Conservation (phyloP, 2,329 filamentous ascomycete species). For the Pleomassaria siparia region DNA sequence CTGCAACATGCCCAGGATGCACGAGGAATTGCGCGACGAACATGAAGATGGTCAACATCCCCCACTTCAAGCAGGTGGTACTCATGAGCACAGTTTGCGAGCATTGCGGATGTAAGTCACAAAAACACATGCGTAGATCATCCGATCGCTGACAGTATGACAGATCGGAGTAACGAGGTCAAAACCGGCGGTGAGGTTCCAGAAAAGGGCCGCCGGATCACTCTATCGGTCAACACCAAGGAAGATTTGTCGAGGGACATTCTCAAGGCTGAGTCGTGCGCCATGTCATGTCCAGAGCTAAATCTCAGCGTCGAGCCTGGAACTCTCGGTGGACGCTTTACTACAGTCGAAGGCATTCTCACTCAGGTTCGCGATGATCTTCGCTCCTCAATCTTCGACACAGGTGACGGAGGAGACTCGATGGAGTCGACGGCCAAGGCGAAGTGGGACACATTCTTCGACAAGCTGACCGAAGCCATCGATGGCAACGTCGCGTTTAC, state of each 20-base stretch:
- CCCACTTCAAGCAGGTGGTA: constrained; percentile 95
- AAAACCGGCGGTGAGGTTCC: constrained; percentile 96
- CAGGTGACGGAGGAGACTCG: constrained; percentile 77
- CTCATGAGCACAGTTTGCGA: constrained; percentile 94
- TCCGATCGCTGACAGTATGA: constrained; percentile 9
- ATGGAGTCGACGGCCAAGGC: constrained; percentile 65
- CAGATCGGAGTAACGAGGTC: constrained; percentile 87
- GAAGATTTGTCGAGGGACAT: constrained; percentile 88
- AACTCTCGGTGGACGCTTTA: constrained; percentile 93
- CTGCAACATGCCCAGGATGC: constrained; percentile 88
- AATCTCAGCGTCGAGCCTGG: constrained; percentile 86
- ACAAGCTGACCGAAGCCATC: constrained; percentile 73
- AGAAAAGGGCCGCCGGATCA: constrained; percentile 80
- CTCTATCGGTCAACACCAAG: constrained; percentile 66
- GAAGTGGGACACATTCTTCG: constrained; percentile 83
- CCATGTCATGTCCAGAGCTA: constrained; percentile 82
- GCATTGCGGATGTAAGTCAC: constrained; percentile 68
- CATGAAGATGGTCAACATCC: constrained; percentile 99
- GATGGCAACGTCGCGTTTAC: constrained; percentile 78
- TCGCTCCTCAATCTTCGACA: constrained; percentile 81
- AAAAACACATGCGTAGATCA: background rate
- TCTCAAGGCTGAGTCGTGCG: constrained; percentile 92
- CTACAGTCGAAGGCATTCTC: constrained; percentile 90
- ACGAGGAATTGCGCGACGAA: constrained; percentile 83
- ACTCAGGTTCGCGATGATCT: constrained; percentile 92